phyloP scores from a whole-genome alignment of 192 early-diverging fungal species.

The Kickxella alabastrina region DNA sequence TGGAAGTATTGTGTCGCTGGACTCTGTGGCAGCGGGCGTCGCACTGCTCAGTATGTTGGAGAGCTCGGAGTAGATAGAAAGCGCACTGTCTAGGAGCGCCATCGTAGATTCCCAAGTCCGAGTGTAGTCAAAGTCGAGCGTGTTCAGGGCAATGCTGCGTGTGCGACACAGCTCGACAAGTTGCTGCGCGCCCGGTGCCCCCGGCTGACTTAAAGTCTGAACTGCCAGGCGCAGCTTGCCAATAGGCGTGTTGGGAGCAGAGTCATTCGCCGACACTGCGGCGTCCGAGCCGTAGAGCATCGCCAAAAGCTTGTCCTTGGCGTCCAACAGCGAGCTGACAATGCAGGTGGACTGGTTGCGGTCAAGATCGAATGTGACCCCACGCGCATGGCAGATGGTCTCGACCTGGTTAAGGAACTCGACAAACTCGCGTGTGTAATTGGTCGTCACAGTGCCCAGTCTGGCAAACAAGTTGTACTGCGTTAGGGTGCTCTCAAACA shows the following conservation, averaged over 20 bases:
- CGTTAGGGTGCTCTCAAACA: slow-evolving; percentile 44
- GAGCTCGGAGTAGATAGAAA: slow-evolving; percentile 23
- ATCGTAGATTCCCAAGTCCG: slow-evolving; percentile 33
- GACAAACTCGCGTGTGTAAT: slow-evolving; percentile 48
- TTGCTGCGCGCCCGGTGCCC: slow-evolving; percentile 16
- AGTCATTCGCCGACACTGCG: too few relatives aligned
- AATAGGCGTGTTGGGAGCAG: slow-evolving; percentile 16
- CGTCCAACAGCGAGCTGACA: slow-evolving; percentile 32
- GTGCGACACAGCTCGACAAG: slow-evolving; percentile 36
- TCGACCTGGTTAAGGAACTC: slow-evolving; percentile 51
- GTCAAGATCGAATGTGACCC: slow-evolving; percentile 42
- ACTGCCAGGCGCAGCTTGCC: slow-evolving; percentile 18
- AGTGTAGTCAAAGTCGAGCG: slow-evolving; percentile 21
- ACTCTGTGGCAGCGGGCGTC: neutral
- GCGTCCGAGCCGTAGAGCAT: too few relatives aligned
- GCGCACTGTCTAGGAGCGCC: slow-evolving; percentile 25
- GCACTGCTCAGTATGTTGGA: too few relatives aligned
- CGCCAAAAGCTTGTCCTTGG: slow-evolving; percentile 26
- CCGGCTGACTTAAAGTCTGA: slow-evolving; percentile 9
- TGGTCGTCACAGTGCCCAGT: slow-evolving; percentile 38
- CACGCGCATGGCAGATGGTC: slow-evolving; percentile 47
- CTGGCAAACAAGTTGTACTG: slow-evolving; percentile 26
- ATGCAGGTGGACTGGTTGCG: slow-evolving; percentile 47
- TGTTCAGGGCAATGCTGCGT: slow-evolving; percentile 14
- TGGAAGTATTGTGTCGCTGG: slow-evolving; percentile 6